phyloP scores from a whole-genome alignment of 768 basidiomycete species.

The Tremella yokohamensis region DNA sequence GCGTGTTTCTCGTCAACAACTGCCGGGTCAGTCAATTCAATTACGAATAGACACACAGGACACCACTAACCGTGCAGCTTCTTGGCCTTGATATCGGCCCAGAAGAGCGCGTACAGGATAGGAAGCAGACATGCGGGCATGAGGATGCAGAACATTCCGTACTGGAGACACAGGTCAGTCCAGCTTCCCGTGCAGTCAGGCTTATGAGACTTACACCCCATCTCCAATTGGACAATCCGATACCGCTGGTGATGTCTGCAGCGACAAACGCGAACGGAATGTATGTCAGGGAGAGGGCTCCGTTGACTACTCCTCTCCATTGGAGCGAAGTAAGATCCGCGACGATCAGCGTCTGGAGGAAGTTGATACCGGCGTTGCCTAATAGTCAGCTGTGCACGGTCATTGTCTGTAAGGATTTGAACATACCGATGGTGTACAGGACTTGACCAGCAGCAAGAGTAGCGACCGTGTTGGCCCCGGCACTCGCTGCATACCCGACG shows the following conservation, averaged over 20 bases:
- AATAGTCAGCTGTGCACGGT: background rate
- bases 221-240: slow-evolving; percentile 32
- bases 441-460: slow-evolving; percentile 37
- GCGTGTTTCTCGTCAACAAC: slow-evolving; percentile 2
- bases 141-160: slow-evolving; percentile 41
- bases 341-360: slow-evolving; percentile 18
- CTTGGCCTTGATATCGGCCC: slow-evolving; percentile 27
- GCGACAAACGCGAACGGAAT: slow-evolving; percentile 35
- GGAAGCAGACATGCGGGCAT: slow-evolving; percentile 35
- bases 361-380: slow-evolving; percentile 12
- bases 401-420: background rate
- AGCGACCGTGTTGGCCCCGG: slow-evolving; percentile 31
- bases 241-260: slow-evolving; percentile 23
- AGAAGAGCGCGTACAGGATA: slow-evolving; percentile 30
- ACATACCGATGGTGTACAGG: slow-evolving; percentile 30
- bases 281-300: slow-evolving; percentile 30
- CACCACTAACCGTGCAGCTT: slow-evolving; percentile 31
- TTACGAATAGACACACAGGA: slow-evolving; percentile 14
- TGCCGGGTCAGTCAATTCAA: background rate
- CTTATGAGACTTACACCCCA: slow-evolving; percentile 31
- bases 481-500: slow-evolving; percentile 42
- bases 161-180: slow-evolving; percentile 3
- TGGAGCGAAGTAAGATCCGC: slow-evolving; percentile 45
- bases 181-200: background rate
- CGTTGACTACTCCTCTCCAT: slow-evolving; percentile 41